Base-by-base conservation (phyloP, 225 moss, liverwort and hornwort species). In the Bryoerythrophyllum caledonicum region DNA sequence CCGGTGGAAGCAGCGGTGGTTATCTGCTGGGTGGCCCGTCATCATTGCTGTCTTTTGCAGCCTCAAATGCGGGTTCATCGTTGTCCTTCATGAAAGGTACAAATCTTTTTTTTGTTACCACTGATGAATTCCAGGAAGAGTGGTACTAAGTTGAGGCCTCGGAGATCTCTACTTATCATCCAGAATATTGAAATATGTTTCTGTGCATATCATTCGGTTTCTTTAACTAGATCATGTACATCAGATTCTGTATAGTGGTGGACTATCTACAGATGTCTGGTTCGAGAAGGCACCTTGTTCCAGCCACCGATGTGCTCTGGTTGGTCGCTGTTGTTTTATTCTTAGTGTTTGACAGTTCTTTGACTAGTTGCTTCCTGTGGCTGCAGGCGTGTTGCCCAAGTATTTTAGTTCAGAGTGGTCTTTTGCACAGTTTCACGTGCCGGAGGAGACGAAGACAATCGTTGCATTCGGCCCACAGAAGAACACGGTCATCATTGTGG, bases 391-490 rank as follows among this genome's bases (percentile, higher is more conserved):
- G 11, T 79, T 97, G 51, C 96, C 96, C 7, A 97, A 93, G 73
- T 97, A 97, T 75, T 97, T 97, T 69, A 97, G 96, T 82, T 97
- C 96, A 46, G 92, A 97, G 73, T 97, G 96, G 94, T 97, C 96
- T 30, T 94, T 94, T 77, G 84, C 96, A 25, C 96, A 97, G 69
- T 97, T 87, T 82, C 96, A 90, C 79, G 88, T 97, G 46, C 90
- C 94, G 53, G 94, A 91, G 82, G 96, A 97, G 78, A 97, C 91
- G 44, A 90, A 62, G 54, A 88, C 92, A 58, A 94, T 92, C 43
- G 96, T 97, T 48, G 91, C 94, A 10, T 97, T 97, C 68, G 96
- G 96, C 73, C 94, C 92, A 56, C 94, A 94, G 67, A 97, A 91
- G 78, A 87, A 97, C 69, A 93, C 92, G 21, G 61, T 97, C 55